Percentiles rank a stretch among this genome's conserved stretches.
Evolutionary conservation across 306 rosid genomes (phyloP).

Genomic region (Arachis stenosperma): DNA sequence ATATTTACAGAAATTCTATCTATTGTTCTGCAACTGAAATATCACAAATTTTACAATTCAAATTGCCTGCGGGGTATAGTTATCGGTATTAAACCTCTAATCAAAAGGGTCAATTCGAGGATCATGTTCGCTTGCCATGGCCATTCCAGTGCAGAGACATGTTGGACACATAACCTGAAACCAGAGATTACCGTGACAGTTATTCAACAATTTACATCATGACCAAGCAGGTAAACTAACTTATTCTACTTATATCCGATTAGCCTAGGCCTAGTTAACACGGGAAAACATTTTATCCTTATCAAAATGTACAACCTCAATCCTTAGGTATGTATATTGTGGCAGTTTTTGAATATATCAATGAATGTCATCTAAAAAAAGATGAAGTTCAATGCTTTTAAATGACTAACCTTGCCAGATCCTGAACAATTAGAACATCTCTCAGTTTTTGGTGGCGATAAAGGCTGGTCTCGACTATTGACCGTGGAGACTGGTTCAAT

Average conservation of each 20-base stretch:
- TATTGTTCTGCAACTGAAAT: slow-evolving; percentile 18
- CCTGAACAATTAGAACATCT: slow-evolving; percentile 97
- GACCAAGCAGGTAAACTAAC: neutral
- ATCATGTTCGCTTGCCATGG: slow-evolving; percentile 98
- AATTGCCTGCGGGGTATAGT: slow-evolving; percentile 1
- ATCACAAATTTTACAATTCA: slow-evolving; percentile 15
- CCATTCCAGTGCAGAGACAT: slow-evolving; percentile 99
- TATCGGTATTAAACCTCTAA: slow-evolving; percentile 38
- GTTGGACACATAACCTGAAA: slow-evolving; percentile 98
- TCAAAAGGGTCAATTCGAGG: slow-evolving; percentile 96
- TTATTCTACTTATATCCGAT: neutral
- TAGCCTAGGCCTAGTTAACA: slow-evolving; percentile 13
- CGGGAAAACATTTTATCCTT: neutral
- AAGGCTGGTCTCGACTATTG: slow-evolving; percentile 60
- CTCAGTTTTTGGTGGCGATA: slow-evolving; percentile 74
- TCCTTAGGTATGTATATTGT: slow-evolving; percentile 6
- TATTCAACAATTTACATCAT: slow-evolving; percentile 15
- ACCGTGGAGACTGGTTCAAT: slow-evolving; percentile 67
- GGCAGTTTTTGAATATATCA: slow-evolving; percentile 5
- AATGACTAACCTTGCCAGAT: slow-evolving; percentile 82
- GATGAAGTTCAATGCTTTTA: slow-evolving; percentile 17
- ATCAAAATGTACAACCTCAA: neutral
- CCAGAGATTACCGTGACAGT: slow-evolving; percentile 5
- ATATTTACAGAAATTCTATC: slow-evolving; percentile 43
- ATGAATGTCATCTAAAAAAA: neutral